These are phyloP conservation scores for Xylariaceae sp. DNA, from an alignment of 2,329 filamentous ascomycete genomes.

Conservation along the genomic window DNA sequence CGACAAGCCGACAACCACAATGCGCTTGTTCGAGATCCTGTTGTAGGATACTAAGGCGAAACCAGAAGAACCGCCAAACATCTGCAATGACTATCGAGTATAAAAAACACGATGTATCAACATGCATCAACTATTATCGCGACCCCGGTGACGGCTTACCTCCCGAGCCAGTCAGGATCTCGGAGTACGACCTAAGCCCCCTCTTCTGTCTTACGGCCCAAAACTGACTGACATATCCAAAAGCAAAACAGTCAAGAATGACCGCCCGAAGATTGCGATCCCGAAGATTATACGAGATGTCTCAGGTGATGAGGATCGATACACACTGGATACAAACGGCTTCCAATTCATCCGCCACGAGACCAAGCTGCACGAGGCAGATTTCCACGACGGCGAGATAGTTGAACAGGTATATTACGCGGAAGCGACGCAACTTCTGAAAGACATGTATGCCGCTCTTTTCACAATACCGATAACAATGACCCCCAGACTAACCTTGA, in stretches of 20 bases:
- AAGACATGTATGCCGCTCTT: constrained; percentile 40
- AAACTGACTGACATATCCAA: constrained; percentile 5
- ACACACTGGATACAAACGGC: constrained; percentile 41
- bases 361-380: constrained; percentile 26
- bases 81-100: background rate
- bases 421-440: constrained; percentile 66
- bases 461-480: constrained; percentile 34
- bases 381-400: constrained; percentile 51
- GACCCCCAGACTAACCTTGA: background rate
- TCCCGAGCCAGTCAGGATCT: constrained; percentile 28
- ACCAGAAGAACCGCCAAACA: background rate
- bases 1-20: too few species aligned
- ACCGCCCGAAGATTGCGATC: constrained; percentile 46
- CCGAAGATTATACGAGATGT: constrained; percentile 41
- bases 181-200: constrained; percentile 18
- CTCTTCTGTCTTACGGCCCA: background rate
- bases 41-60: background rate
- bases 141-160: constrained; percentile 30
- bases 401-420: constrained; percentile 68
- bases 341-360: constrained; percentile 38
- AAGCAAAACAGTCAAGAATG: constrained; percentile 31
- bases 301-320: constrained; percentile 38
- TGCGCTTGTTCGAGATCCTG: background rate
- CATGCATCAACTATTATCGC: constrained; percentile 30
- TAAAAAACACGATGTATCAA: constrained; percentile 19